Evolutionary conservation across 2,329 filamentous ascomycete species (phyloP), one percentile per base, ranked within the genome.

Genomic region (Sodiomyces alkalinus): DNA sequence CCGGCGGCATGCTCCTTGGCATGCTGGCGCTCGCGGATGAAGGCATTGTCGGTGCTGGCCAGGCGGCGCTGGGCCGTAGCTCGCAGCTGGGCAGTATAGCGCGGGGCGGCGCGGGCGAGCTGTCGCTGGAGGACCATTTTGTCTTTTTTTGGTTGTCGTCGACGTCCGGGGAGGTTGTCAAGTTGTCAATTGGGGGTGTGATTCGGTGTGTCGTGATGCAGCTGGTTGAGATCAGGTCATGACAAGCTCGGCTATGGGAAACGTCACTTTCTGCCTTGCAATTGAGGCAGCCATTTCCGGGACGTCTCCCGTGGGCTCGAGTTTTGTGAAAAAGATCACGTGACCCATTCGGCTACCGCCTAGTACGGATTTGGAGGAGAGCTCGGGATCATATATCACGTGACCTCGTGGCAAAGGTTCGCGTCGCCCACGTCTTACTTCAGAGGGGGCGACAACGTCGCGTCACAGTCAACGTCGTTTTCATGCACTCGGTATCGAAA

Each of bases 1-100:
- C 69, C 68, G 42, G 66, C 73, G 48, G 90, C 90, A 58, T 98
- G 90, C 46, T 83, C 74, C 68, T 92, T 86, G 52, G 93, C 80
- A 47, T 80, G 80, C 53, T 74, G 66, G 53, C 90, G 75, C 70
- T 98, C 90, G 48, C 79, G 76, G 66, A 92, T 77, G 70, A 96
- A 98, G 49, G 75, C 74, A 62, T 92, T 96, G 63, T 93, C 80
- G 45, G 67, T 63, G 61, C 69, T 75, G 51, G 74, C 76, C 47
- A 82, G 67, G 45, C 77, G 76, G 55, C 80, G 74, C 64, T 81
- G 78, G 44, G 69, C 52, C 38, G 64, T 55, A 39, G 55, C 56
- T 47, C 70, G 70, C 43, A 74, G 53, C 55, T 69, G 70, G 44
- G 68, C 60, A 41, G 61, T 54, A 43, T 70, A 56, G 56, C 75